Conservation (phyloP, 768 basidiomycete species). For the Serpula lacrymans region DNA sequence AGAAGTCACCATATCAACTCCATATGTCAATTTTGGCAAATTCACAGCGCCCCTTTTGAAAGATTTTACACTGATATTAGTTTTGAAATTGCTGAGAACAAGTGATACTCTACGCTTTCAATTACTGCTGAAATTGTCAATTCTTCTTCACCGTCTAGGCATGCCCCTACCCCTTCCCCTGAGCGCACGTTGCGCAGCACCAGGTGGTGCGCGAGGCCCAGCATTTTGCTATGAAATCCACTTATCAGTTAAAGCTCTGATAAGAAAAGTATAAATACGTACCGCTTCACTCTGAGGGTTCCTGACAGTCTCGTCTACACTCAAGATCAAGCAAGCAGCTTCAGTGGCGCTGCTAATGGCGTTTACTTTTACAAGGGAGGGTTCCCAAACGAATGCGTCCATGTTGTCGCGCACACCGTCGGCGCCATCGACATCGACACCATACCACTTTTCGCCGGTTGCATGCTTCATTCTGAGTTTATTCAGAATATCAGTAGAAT, state of each 20-base stretch:
- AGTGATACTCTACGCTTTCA: constrained; percentile 16
- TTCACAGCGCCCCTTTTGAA: background rate
- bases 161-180: constrained; percentile 85
- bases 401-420: constrained; percentile 94
- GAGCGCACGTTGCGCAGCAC: constrained; percentile 81
- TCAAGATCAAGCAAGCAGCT: constrained; percentile 93
- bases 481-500: constrained; percentile 96
- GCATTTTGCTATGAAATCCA: constrained; percentile 53
- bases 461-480: constrained; percentile 97
- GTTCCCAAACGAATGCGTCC: constrained; percentile 99
- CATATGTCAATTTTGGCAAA: too few species aligned
- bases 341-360: constrained; percentile 95
- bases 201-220: constrained; percentile 90
- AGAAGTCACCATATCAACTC: too few species aligned
- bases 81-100: constrained; percentile 15
- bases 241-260: constrained; percentile 16
- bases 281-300: constrained; percentile 94
- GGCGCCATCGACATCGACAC: constrained; percentile 89
- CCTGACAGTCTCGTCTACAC: constrained; percentile 95
- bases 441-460: constrained; percentile 82
- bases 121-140: constrained; percentile 1
- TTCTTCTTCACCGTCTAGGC: constrained; percentile 54
- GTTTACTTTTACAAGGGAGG: constrained; percentile 91
- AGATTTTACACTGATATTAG: constrained; percentile 4
- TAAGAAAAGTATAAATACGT: constrained; percentile 27